phyloP scores from a whole-genome alignment of 179 eudicot genomes.

The Drosera spatulata region DNA sequence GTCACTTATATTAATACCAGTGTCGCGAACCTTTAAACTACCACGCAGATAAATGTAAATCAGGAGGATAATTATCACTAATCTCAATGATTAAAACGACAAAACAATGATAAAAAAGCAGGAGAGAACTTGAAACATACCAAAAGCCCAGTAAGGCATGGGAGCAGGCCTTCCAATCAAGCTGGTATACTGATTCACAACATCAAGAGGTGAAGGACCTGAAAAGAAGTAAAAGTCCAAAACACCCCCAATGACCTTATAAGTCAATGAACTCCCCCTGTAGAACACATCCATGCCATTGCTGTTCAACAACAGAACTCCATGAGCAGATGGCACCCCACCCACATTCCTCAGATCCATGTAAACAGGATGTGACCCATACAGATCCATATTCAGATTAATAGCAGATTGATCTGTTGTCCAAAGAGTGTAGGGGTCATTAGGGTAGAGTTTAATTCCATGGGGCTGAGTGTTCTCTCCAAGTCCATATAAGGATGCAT shows the following conservation, averaged over 20 bases:
- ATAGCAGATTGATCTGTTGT: constrained; percentile 39
- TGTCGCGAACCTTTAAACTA: too few relatives aligned
- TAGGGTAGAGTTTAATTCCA: constrained; percentile 36
- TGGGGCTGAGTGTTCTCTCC: constrained; percentile 64
- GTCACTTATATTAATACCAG: too few relatives aligned
- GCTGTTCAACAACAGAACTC: constrained; percentile 45
- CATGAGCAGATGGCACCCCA: constrained; percentile 35
- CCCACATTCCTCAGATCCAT: constrained; percentile 36
- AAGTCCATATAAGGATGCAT: constrained; percentile 52
- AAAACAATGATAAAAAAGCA: too few relatives aligned
- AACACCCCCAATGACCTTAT: constrained; percentile 57
- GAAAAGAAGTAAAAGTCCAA: constrained; percentile 46
- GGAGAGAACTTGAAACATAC: constrained; percentile 13
- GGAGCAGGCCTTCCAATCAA: constrained; percentile 56
- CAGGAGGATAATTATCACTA: not conserved
- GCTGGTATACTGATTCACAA: constrained; percentile 50
- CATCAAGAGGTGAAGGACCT: constrained; percentile 36
- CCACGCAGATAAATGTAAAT: not conserved
- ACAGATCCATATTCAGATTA: constrained; percentile 37
- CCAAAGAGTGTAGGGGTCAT: constrained; percentile 72
- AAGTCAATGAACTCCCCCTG: constrained; percentile 44
- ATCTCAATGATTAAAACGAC: not conserved
- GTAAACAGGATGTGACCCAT: constrained; percentile 86
- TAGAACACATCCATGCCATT: constrained; percentile 72
- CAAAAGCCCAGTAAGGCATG: constrained; percentile 79